Evolutionary conservation across 2,329 filamentous ascomycete species (phyloP).

Genomic region (Diaporthe helianthi): DNA sequence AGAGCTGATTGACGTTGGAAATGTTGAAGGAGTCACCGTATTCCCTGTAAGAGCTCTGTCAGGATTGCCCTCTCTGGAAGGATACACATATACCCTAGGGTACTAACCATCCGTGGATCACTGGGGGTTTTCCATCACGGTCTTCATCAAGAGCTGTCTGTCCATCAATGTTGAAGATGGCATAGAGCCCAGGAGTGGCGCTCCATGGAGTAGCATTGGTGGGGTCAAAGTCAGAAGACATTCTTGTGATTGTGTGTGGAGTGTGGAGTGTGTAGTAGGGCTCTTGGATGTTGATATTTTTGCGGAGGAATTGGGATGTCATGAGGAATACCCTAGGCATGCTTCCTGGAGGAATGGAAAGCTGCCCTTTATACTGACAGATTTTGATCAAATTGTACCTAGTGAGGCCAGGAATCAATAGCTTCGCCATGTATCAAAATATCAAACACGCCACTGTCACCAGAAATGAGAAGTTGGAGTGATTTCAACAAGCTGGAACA

Average conservation of each 20-base stretch:
- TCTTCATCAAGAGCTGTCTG: conserved; percentile 26
- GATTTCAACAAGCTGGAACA: not conserved
- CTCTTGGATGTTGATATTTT: not conserved
- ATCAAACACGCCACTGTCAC: not conserved
- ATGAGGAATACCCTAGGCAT: no score
- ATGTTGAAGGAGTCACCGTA: conserved; percentile 22
- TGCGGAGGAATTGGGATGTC: not conserved
- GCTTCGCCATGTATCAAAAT: not conserved
- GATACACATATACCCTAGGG: no score
- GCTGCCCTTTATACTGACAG: not conserved
- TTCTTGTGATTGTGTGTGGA: not conserved
- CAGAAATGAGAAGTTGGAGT: not conserved
- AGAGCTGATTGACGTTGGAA: conserved; percentile 23
- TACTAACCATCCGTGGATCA: conserved; percentile 16
- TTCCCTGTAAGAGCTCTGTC: not conserved
- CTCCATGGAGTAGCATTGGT: conserved; percentile 13
- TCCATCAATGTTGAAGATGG: conserved; percentile 11
- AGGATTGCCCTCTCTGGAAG: not conserved
- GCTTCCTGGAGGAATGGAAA: not conserved
- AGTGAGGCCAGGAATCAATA: no score
- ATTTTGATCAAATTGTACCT: not conserved
- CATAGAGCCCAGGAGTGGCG: conserved; percentile 17
- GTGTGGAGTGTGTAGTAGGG: not conserved
- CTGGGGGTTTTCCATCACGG: conserved; percentile 10
- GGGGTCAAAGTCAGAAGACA: conserved; percentile 18